phyloP scores from a whole-genome alignment of 2,329 filamentous ascomycete genomes.

The Colletotrichum sp. region DNA sequence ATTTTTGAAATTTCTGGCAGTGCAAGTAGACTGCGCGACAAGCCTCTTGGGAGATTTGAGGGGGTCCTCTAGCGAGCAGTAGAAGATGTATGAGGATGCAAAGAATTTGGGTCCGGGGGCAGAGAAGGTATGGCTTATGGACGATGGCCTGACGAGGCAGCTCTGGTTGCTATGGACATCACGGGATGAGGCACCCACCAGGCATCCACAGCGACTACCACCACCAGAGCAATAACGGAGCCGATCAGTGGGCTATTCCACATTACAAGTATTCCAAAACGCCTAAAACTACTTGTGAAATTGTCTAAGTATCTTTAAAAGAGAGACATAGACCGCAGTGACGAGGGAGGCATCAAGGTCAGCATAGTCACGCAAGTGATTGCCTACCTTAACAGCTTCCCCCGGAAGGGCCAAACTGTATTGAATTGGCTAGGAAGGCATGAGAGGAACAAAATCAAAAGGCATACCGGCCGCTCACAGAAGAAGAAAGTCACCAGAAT shows the following conservation, averaged over 20 bases:
- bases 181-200: neutral
- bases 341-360: no score
- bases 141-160: neutral
- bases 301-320: no score
- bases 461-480: neutral
- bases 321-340: no score
- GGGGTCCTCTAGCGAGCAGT: neutral
- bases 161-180: neutral
- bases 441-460: no score
- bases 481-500: neutral
- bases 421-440: no score
- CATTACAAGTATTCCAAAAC: no score
- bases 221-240: neutral
- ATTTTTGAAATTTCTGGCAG: neutral
- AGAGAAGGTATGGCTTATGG: neutral
- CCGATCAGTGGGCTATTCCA: no score
- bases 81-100: neutral
- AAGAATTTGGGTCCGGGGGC: neutral
- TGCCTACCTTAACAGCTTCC: no score
- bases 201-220: neutral
- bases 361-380: no score
- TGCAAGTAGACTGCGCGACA: neutral
- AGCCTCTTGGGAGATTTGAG: neutral
- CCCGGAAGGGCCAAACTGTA: no score
- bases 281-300: no score